Conservation (phyloP, 192 early-diverging fungal genomes). For the Linnemannia zychae region DNA sequence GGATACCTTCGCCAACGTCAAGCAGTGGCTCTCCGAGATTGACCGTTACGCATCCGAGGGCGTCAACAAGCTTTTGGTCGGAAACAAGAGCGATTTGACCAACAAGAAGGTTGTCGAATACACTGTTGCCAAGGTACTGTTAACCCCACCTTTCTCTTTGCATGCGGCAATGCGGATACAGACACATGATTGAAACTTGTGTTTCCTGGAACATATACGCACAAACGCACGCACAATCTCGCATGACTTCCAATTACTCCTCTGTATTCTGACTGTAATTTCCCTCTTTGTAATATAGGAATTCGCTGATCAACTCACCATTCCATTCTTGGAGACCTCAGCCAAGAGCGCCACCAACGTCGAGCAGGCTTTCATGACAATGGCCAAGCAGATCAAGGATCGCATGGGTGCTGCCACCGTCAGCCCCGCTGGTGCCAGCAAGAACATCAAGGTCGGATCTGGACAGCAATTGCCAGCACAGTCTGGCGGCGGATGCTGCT, state of each 20-base stretch:
- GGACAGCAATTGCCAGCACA: constrained; percentile 61
- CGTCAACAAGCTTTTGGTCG: constrained; percentile 97
- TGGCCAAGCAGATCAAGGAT: constrained; percentile 99
- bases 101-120: constrained; percentile 89
- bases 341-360: constrained; percentile 99
- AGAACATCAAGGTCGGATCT: constrained; percentile 60
- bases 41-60: constrained; percentile 97
- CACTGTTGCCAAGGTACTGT: constrained; percentile 70
- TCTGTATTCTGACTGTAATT: constrained; percentile 3
- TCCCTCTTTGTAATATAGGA: constrained; percentile 66
- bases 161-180: background rate
- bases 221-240: background rate
- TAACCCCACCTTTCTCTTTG: background rate
- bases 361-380: constrained; percentile 99
- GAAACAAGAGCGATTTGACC: constrained; percentile 97
- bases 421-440: constrained; percentile 58
- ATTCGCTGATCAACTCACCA: constrained; percentile 88
- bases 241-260: too few species aligned
- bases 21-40: constrained; percentile 99
- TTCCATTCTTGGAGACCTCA: constrained; percentile 98
- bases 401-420: constrained; percentile 70
- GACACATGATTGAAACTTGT: background rate
- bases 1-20: constrained; percentile 95
- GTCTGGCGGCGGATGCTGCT: constrained; percentile 60
- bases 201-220: background rate